A percentile compares a stretch with the other conserved stretches of the same genome.
phyloP scores from a whole-genome alignment of 768 basidiomycete species.

The Rhodotorula diobovata region DNA sequence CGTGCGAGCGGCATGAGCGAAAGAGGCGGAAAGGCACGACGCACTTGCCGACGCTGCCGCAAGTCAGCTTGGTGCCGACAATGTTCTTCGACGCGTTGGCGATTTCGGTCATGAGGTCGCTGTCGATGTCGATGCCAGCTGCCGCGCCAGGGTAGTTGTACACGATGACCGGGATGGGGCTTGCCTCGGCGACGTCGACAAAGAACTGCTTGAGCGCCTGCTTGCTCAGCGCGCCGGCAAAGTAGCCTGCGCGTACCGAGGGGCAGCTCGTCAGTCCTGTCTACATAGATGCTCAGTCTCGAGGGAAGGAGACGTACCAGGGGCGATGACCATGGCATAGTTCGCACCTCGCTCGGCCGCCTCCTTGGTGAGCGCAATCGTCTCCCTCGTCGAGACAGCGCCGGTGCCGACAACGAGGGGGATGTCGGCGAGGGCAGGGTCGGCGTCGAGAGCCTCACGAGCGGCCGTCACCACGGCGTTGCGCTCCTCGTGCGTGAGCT shows the following conservation, averaged over 20 bases:
- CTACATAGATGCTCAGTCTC: background rate
- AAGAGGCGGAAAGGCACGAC: background rate
- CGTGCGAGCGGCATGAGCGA: background rate
- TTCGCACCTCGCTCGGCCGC: conserved; percentile 83
- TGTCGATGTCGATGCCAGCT: conserved; percentile 86
- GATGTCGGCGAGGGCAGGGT: conserved; percentile 56
- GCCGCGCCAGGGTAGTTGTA: conserved; percentile 65
- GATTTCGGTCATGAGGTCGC: conserved; percentile 62
- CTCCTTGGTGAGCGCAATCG: conserved; percentile 55
- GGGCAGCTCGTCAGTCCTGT: background rate
- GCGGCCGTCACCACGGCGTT: conserved; percentile 61
- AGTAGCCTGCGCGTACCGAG: conserved; percentile 5
- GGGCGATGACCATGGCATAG: conserved; percentile 74
- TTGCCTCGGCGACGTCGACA: conserved; percentile 68
- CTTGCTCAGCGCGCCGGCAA: conserved; percentile 50
- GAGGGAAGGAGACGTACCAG: conserved; percentile 44
- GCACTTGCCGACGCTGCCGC: conserved; percentile 68
- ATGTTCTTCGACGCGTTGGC: conserved; percentile 12
- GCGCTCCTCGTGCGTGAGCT: conserved; percentile 66
- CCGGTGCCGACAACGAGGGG: conserved; percentile 81
- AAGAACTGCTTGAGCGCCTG: conserved; percentile 73
- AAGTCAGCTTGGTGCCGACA: conserved; percentile 86
- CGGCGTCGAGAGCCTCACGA: conserved; percentile 63
- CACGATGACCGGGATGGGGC: conserved; percentile 64
- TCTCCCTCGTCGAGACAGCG: conserved; percentile 74